Base-by-base conservation (phyloP, 1,139 yeast genomes). In the Saccharomyces hybrid region DNA sequence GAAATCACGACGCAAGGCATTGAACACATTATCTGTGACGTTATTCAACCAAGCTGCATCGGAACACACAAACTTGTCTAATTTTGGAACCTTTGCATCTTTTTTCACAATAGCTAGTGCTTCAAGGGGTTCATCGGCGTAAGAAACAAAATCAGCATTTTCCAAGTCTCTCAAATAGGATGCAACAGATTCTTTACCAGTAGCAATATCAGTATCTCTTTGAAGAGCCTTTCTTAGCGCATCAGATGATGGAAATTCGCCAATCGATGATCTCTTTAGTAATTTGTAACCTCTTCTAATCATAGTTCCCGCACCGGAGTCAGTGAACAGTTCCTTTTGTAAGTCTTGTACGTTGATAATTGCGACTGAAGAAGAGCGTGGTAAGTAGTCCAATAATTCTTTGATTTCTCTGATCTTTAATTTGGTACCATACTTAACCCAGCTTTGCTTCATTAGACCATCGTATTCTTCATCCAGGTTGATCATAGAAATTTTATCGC, bases 361-460 rank as follows among this genome's bases (percentile, higher is more conserved):
- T 48, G 99, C 99, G 52, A 93, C 99, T 5, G 98, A 90, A 1
- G 97, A 90, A 9, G 98, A 88, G 71, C 98, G 84, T 57, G 99
- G 99, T 68, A 93, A 80, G 69, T 87, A 93, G 74, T 88, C 93
- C 68, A 93, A 80, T 65, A 93, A 80, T 67, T 93, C 99, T 71
- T 89, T 93, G 71, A 93, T 93, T 74, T 95, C 98, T 72, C 87
- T 90, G 70, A 93, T 90, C 76, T 93, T 93, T 72, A 93, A 80
- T 75, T 93, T 93, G 59, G 99, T 93, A 63, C 99, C 99, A 71
- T 93, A 93, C 72, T 93, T 93, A 63, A 93, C 99, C 99, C 99
- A 93, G 47, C 95, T 82, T 73, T 95, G 89, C 70, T 89, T 87
- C 83, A 93, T 77, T 65, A 93, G 77, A 55, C 81, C 88, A 47